A percentile compares a stretch with the other conserved stretches of the same genome.
phyloP scores from a whole-genome alignment of 176 grass and related monocot species.

The Carex pumila region DNA sequence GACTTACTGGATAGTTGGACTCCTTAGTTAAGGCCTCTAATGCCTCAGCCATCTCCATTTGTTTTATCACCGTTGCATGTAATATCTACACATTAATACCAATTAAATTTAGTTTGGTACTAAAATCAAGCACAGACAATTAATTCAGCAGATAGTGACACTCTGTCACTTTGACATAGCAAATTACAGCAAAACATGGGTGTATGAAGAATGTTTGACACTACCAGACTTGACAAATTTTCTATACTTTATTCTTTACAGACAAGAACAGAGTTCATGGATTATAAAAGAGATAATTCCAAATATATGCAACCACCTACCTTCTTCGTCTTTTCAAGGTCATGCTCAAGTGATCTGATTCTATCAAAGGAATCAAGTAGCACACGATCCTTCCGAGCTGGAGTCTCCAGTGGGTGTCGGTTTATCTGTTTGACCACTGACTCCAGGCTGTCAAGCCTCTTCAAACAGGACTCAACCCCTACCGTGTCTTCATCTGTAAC shows the following conservation, averaged over 20 bases:
- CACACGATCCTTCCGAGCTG: conserved; percentile 58
- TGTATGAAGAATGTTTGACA: background rate
- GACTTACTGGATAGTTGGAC: conserved; percentile 52
- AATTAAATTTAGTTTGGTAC: background rate
- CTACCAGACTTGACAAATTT: conserved; percentile 8
- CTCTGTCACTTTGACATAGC: background rate
- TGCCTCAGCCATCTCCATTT: conserved; percentile 74
- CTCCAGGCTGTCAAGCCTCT: conserved; percentile 78
- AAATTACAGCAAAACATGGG: background rate
- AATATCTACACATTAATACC: conserved; percentile 51
- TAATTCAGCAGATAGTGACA: conserved; percentile 3
- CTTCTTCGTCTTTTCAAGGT: conserved; percentile 95
- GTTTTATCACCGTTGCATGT: conserved; percentile 75
- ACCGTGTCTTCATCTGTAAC: conserved; percentile 41
- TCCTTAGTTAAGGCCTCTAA: conserved; percentile 55
- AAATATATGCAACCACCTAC: conserved; percentile 24
- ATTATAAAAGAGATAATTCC: background rate
- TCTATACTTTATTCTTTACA: background rate
- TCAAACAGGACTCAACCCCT: conserved; percentile 46
- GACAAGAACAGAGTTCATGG: background rate
- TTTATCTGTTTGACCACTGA: conserved; percentile 68
- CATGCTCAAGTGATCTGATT: conserved; percentile 90
- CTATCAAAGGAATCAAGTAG: conserved; percentile 89
- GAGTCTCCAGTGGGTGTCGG: conserved; percentile 68
- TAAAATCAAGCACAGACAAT: conserved; percentile 1